Base-by-base conservation (phyloP, 495 filamentous ascomycete genomes). In the Hypoxylon lienhwacheense region DNA sequence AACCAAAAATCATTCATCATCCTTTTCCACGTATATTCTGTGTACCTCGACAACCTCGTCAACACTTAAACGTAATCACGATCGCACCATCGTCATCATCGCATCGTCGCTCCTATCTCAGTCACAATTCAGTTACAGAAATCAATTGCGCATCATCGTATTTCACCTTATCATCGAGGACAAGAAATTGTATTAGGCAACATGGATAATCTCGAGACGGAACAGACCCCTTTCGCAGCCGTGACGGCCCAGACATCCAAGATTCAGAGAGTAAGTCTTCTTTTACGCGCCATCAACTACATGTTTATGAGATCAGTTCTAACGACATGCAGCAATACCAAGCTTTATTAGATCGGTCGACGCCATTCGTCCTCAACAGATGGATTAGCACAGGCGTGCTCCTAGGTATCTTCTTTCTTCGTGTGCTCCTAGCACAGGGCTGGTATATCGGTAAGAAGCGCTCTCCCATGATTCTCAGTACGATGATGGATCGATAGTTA, bases 361-460 rank as follows among this genome's bases (percentile, higher is more conserved):
- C 91, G 1, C 93, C 93, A 5, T 95, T 85, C 69, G 83, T 86
- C 29, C 70, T 83, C 44, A 95, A 97, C 71, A 83, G 93, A 74
- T 98, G 93, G 93, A 73, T 85, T 45, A 83, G 86, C 70, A 95
- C 91, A 12, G 86, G 63, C 16, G 81, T 82, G 7, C 77, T 87
- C 19, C 81, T 97, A 46, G 43, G 87, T 47, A 11, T 89, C 46
- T 97, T 98, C 81, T 90, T 91, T 68, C 66, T 92, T 52, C 84
- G 93, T 59, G 91, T 98, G 61, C 75, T 98, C 59, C 47, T 95
- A 14, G 88, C 91, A 39, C 90, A 96, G 76, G 93, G 93, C 67
- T 98, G 93, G 93, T 98, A 98, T 64, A 97, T 98, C 48, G 91
- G 92, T 97, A 79, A 55, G 85, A 44, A 29, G 28, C n/a, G 5